Evolutionary conservation across 2,329 filamentous ascomycete genomes (phyloP), one percentile per base, ranked within the genome.

Genomic region (Orbilia quercus): DNA sequence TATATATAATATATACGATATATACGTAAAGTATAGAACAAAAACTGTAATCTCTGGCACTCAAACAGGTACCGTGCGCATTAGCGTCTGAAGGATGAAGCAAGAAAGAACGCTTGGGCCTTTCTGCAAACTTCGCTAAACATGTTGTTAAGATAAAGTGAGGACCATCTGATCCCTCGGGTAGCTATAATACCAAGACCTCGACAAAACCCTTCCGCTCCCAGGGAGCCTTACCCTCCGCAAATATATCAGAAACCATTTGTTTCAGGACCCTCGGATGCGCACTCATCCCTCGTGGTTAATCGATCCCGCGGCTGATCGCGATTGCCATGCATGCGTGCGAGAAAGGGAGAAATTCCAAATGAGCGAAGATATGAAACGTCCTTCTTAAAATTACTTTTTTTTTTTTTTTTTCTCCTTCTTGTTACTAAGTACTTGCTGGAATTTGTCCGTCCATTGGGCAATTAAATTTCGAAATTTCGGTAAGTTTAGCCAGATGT

Each of bases 171-270:
- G 31, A 65, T 55, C 53, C 50, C 36, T 40, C 63, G 63, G 63
- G 45, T 58, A 67, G 34, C 53, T 67, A 51, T 67, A 62, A 50
- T 71, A 62, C 58, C 58, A 58, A 71, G 57, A 23, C 66, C 28
- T 63, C 55, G 64, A 69, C 50, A 71, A 58, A 51, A 36, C 51
- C 55, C 53, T 14, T 51, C 47, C 20, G 28, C 20, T 44, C 36
- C 60, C 51, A 50, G 62, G 62, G 62, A 66, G 38, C 62, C 40
- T 40, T 66, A 47, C 38, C 63, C 63, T 59, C 45, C 34, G 42
- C 53, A 59, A 71, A 57, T 71, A 71, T 71, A 71, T 57, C 28
- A 71, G 66, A 71, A 71, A 71, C 66, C 36, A 58, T n/a, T 40
- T 64, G 58, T 71, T 71, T 71, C 66, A 71, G 66, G 51, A 64